Evolutionary conservation across 805 yeast species (phyloP), one percentile per base, ranked within the genome.

Genomic region (Starmerella apis): DNA sequence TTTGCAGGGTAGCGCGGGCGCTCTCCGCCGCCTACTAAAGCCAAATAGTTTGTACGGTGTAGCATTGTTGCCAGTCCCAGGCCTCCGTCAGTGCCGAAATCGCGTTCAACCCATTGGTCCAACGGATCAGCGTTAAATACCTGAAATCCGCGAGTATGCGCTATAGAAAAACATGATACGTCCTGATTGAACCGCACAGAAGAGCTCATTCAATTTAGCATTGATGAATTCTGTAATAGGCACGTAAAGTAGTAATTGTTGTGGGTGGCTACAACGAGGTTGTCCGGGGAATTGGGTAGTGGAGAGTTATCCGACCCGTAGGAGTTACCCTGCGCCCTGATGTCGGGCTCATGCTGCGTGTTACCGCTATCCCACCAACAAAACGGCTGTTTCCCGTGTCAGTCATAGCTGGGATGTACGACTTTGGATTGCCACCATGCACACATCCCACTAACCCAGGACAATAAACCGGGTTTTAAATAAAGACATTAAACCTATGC

Each of bases 61-160:
- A 90, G 78, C 95, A 90, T 86, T 41, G 81, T 71, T 2, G 83
- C 78, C 30, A 73, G 69, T 1, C 92, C 94, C 23, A 88, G 79
- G 0, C 96, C 96, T 3, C 71, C 70, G 47, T 66, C 70, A 14
- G 48, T 20, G 20, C 59, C 60, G 46, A 66, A 65, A 46, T 68
- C 71, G 51, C 88, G 70, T 58, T 76, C 73, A 49, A 83, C 88
- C 54, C 87, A 70, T 52, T 78, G 66, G 52, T 83, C 92, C 69
- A 88, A 73, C 3, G 98, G 97, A 62, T 86, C 88, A 3, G 94
- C 76, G 61, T 83, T 84, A 71, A 79, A 90, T 11, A 90, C 94
- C 48, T 79, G 69, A 64, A 90, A 87, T 16, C 97, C 96, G 31
- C 45, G 48, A 14, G 51, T 24, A 32, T 52, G 81, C 47, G 92